phyloP scores from a whole-genome alignment of 805 yeast species.

The Tetrapisispora arboricola region DNA sequence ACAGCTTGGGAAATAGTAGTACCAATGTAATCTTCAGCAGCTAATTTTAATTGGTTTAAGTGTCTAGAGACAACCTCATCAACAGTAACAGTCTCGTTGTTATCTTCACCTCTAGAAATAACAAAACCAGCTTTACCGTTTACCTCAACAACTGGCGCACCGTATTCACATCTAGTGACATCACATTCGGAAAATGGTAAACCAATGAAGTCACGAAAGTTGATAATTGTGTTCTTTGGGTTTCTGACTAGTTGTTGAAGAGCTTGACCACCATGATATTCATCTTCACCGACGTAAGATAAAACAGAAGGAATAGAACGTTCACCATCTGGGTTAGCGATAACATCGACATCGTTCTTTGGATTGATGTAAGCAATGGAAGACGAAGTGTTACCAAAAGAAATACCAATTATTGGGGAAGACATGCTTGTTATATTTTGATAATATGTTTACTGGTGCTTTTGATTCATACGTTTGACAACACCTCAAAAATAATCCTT shows the following conservation, averaged over 20 bases:
- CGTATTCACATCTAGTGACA: slow-evolving; percentile 52
- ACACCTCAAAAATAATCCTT: too few relatives aligned
- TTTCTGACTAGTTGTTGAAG: slow-evolving; percentile 85
- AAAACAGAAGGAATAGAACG: slow-evolving; percentile 90
- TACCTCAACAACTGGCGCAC: slow-evolving; percentile 29
- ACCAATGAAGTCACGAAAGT: slow-evolving; percentile 91
- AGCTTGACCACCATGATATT: slow-evolving; percentile 96
- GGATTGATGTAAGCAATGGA: slow-evolving; percentile 95
- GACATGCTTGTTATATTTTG: slow-evolving; percentile 15
- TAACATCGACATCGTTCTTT: slow-evolving; percentile 70
- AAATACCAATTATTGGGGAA: slow-evolving; percentile 66
- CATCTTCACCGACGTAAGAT: slow-evolving; percentile 88
- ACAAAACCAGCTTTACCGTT: slow-evolving; percentile 64
- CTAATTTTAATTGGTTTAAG: slow-evolving; percentile 64
- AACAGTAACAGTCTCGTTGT: slow-evolving; percentile 48
- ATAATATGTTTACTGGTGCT: too few relatives aligned
- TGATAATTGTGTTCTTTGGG: slow-evolving; percentile 73
- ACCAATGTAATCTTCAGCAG: slow-evolving; percentile 92
- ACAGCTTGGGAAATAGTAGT: slow-evolving; percentile 71
- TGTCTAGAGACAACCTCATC: slow-evolving; percentile 80
- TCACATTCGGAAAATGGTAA: slow-evolving; percentile 60
- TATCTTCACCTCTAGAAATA: slow-evolving; percentile 39
- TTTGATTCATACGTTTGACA: too few relatives aligned
- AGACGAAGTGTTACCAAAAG: slow-evolving; percentile 93
- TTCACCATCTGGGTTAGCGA: slow-evolving; percentile 98